phyloP scores from a whole-genome alignment of 257 asterid genomes.

The Henckelia pumila region DNA sequence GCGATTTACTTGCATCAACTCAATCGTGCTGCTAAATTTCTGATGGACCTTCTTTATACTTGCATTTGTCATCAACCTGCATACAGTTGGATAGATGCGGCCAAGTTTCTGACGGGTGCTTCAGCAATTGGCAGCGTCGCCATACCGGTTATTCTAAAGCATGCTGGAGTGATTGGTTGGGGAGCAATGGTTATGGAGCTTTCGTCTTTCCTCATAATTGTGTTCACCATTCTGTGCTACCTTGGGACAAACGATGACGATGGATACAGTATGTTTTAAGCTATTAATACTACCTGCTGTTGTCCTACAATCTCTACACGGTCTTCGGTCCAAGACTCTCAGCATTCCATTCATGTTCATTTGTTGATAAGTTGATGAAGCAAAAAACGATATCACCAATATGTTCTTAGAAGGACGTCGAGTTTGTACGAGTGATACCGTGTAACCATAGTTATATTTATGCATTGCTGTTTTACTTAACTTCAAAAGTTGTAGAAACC shows the following conservation, averaged over 20 bases:
- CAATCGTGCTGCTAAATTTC: neutral
- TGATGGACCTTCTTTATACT: slow-evolving; percentile 21
- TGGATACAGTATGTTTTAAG: slow-evolving; percentile 55
- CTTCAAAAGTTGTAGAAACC: neutral
- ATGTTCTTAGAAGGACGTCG: neutral
- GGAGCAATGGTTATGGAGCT: slow-evolving; percentile 95
- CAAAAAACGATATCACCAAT: neutral
- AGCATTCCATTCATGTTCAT: neutral
- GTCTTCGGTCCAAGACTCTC: neutral
- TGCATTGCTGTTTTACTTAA: neutral
- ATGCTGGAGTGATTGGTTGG: slow-evolving; percentile 90
- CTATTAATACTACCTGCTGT: slow-evolving; percentile 6
- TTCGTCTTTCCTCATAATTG: slow-evolving; percentile 64
- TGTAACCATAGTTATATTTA: neutral
- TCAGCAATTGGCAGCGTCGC: slow-evolving; percentile 89
- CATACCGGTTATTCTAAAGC: slow-evolving; percentile 80
- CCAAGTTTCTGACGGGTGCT: slow-evolving; percentile 87
- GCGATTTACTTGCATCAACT: neutral
- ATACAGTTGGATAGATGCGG: slow-evolving; percentile 77
- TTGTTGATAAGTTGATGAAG: neutral
- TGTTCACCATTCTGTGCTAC: slow-evolving; percentile 60
- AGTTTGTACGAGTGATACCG: neutral
- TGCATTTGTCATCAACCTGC: slow-evolving; percentile 9
- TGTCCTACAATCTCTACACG: neutral
- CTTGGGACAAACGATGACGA: slow-evolving; percentile 55